Evolutionary conservation across 441 rosid genomes (phyloP), one percentile per base, ranked within the genome.

Genomic region (Cnidoscolus chayamansa): DNA sequence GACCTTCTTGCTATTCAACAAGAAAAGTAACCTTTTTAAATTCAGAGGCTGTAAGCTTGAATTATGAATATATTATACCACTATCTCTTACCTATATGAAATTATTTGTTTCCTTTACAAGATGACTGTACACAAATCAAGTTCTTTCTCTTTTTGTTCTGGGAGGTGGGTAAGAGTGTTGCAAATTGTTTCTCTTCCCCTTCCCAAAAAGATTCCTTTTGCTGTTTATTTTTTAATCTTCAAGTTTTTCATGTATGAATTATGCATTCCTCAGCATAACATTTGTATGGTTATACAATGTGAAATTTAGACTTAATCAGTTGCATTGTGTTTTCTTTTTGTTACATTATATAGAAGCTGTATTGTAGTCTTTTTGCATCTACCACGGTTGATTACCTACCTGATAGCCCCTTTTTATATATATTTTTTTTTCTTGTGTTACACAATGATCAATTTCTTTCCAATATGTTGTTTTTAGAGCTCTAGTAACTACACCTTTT

Each of bases 1-100:
- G 82, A 75, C 48, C 93, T 92, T 77, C 97, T 92, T 79, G 92
- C 96, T 62, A 60, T 81, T 75, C 97, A 94, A 74, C 99, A 92
- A 73, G 97, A 92, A 84, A 84, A 81, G 98, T 94, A 90, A 87
- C 75, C 66, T 63, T 62, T 63, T 35, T 51, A 56, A 56, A 43
- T 72, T 72, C 69, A 49, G 76, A 31, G 54, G 47, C 75, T 25
- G 68, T 67, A 69, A 66, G 50, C 61, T 79, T 66, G 60, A 62
- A 57, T 76, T 70, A 54, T 68, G 45, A 55, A 67, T 81, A 62
- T 49, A 49, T 31, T 65, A 17, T 71, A 62, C 58, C 31, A 58
- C 1, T 32, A 63, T 58, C 37, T 62, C 7, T 12, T 48, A 19
- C 9, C 25, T 20, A 58, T 30, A n/a, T 48, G 49, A 10, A 51